Conservation (phyloP, 768 basidiomycete species). For the Phaffia australis region DNA sequence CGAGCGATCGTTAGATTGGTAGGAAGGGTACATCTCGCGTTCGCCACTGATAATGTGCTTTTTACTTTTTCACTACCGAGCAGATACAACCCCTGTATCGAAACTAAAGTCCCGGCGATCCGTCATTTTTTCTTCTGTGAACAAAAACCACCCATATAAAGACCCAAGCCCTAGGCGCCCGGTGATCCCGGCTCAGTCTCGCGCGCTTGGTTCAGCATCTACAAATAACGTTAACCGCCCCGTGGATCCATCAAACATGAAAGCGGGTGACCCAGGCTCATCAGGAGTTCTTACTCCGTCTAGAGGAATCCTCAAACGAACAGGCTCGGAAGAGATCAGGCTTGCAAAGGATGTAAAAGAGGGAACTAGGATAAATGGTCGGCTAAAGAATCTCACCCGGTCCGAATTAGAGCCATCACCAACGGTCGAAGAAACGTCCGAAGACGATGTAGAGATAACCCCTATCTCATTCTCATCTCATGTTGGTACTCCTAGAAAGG, state of each 20-base stretch:
- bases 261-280: too few relatives aligned
- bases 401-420: not conserved
- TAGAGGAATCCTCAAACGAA: conserved; percentile 21
- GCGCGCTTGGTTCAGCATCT: not conserved
- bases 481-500: not conserved
- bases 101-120: not conserved
- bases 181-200: conserved; percentile 9
- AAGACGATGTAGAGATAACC: conserved; percentile 3
- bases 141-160: conserved; percentile 5
- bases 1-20: too few relatives aligned
- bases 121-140: conserved; percentile 24
- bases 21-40: too few relatives aligned
- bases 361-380: conserved; percentile 21
- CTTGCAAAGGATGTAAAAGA: conserved; percentile 18
- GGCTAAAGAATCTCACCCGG: not conserved
- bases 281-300: conserved; percentile 9
- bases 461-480: not conserved
- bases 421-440: not conserved
- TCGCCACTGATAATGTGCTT: too few relatives aligned
- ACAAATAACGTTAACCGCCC: not conserved
- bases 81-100: too few relatives aligned
- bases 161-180: conserved; percentile 3
- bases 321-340: conserved; percentile 18
- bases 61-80: too few relatives aligned
- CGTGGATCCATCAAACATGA: not conserved